phyloP scores from a whole-genome alignment of 805 yeast species.

The Wickerhamomyces hampshirensis region DNA sequence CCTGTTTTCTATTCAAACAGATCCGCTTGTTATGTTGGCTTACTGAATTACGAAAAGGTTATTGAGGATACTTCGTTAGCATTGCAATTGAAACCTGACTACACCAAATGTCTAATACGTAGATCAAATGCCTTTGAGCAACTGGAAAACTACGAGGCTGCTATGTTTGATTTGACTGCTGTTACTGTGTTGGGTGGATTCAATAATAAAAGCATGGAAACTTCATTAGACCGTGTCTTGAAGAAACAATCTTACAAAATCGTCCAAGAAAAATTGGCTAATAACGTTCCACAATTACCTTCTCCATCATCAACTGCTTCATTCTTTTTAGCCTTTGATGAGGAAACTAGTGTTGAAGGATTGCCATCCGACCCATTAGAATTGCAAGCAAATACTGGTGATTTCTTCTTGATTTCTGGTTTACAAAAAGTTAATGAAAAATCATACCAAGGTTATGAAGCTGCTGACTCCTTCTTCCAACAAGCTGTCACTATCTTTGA shows the following conservation, averaged over 20 bases:
- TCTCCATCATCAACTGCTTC: slow-evolving; percentile 80
- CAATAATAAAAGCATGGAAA: slow-evolving; percentile 71
- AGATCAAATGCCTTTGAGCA: slow-evolving; percentile 91
- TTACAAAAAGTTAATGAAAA: slow-evolving; percentile 48
- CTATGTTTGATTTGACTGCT: slow-evolving; percentile 89
- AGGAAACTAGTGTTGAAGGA: slow-evolving; percentile 46
- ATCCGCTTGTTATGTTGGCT: slow-evolving; percentile 90
- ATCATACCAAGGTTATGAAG: slow-evolving; percentile 33
- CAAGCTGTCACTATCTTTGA: slow-evolving; percentile 52
- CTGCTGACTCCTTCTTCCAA: slow-evolving; percentile 38
- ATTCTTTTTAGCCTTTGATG: slow-evolving; percentile 80
- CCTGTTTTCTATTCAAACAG: slow-evolving; percentile 92
- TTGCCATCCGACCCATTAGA: slow-evolving; percentile 24
- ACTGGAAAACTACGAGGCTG: slow-evolving; percentile 71
- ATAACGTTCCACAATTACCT: slow-evolving; percentile 46
- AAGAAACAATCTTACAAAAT: slow-evolving; percentile 72
- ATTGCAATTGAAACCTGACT: slow-evolving; percentile 79
- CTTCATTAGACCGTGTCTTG: slow-evolving; percentile 81
- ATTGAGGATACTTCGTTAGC: slow-evolving; percentile 87
- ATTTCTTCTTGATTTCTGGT: slow-evolving; percentile 60
- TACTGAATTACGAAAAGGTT: slow-evolving; percentile 76
- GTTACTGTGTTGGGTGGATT: slow-evolving; percentile 82
- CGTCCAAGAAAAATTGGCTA: slow-evolving; percentile 53
- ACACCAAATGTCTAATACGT: slow-evolving; percentile 86
- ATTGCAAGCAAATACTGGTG: slow-evolving; percentile 46